A percentile compares a stretch with the other conserved stretches of the same genome.
These are phyloP conservation scores for Babesia sp. DNA, from an alignment of 169 alveolate genomes.

Conservation along the genomic window DNA sequence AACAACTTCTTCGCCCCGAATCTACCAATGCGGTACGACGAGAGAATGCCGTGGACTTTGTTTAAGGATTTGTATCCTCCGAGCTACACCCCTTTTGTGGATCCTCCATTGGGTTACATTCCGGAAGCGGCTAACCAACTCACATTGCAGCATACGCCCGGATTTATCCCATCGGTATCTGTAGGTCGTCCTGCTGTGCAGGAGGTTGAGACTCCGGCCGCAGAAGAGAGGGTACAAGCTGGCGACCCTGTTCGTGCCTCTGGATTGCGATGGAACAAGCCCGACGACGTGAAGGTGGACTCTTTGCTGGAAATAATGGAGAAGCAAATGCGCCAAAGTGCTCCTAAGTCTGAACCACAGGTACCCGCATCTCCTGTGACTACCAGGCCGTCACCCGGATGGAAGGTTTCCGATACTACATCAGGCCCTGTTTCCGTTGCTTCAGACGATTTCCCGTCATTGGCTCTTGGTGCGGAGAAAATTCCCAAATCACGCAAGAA, in stretches of 20 bases:
- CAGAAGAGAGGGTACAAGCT: neutral
- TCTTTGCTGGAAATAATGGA: constrained; percentile 65
- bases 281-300: constrained; percentile 54
- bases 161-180: neutral
- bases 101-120: constrained; percentile 48
- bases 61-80: constrained; percentile 73
- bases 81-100: constrained; percentile 64
- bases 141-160: neutral
- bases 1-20: constrained; percentile 75
- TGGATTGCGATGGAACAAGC: constrained; percentile 53
- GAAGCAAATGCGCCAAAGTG: constrained; percentile 60
- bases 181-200: neutral
- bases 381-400: constrained; percentile 45
- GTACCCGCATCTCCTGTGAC: neutral
- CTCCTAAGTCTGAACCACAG: neutral
- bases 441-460: constrained; percentile 65
- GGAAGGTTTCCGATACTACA: constrained; percentile 34
- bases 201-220: neutral
- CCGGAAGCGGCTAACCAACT: neutral
- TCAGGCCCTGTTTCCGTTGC: constrained; percentile 26
- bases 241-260: constrained; percentile 5
- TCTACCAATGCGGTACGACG: constrained; percentile 68
- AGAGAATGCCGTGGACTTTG: constrained; percentile 76
- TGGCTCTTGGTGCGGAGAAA: constrained; percentile 39
- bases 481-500: constrained; percentile 13